Conservation (phyloP, 768 basidiomycete genomes). For the Tulasnella sp. region DNA sequence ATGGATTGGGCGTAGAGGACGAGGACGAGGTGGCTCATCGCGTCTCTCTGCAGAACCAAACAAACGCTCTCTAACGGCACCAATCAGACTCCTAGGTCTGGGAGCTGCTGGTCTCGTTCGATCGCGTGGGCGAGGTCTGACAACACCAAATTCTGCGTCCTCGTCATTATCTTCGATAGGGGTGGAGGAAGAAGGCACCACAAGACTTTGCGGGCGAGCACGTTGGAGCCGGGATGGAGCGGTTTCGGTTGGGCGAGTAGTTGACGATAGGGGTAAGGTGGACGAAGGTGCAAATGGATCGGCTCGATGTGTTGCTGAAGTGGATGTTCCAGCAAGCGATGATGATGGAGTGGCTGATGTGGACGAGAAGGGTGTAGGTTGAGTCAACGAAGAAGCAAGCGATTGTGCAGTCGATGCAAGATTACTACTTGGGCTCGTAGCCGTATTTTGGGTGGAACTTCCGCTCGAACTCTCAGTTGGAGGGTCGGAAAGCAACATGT, state of each 20-base stretch:
- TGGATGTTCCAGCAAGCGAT: not conserved
- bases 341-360: not conserved
- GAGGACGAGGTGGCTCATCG: not conserved
- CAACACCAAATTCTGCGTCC: not conserved
- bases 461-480: too few species aligned
- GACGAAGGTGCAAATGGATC: not conserved
- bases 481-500: constrained; percentile 12
- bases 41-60: not conserved
- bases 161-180: not conserved
- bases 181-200: not conserved
- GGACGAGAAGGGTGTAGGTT: not conserved
- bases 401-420: too few species aligned
- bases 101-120: too few species aligned
- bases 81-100: constrained; percentile 5
- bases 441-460: too few species aligned
- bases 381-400: too few species aligned
- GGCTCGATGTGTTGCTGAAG: not conserved
- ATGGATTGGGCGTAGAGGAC: not conserved
- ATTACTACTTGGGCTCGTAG: too few species aligned
- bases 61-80: constrained; percentile 5
- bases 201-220: too few species aligned
- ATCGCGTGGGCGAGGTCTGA: constrained; percentile 1
- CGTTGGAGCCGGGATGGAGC: not conserved
- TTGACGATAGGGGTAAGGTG: not conserved
- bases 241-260: not conserved